Evolutionary conservation across 1,284 basidiomycete species (phyloP), one percentile per base, ranked within the genome.

Genomic region (Boletus semigastroideus): DNA sequence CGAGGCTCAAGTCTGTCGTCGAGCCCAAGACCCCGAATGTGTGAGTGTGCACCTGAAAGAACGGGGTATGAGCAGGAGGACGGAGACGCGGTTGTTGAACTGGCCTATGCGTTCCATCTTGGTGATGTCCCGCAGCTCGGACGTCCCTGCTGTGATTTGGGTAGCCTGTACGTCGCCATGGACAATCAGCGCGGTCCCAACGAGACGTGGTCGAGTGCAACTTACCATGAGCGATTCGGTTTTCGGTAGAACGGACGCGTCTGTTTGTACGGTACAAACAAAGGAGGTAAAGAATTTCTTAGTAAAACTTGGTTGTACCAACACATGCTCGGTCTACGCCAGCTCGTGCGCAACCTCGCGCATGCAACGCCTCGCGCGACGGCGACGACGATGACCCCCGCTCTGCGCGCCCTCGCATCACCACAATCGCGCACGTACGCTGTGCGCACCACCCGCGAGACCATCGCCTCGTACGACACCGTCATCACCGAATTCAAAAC

Each of bases 21-120:
- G 48, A 99, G 84, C 4, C 96, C 96, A 25, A 99, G 80, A 3
- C 95, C 94, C 50, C 86, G 91, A 63, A 98, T 94, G 74, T 98
- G 94, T n/a, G 94, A 97, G 72, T 97, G 94, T n/a, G 92, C 90
- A 66, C 93, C 92, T 93, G 66, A 13, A 55, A 37, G 6, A 14
- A 17, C 17, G 10, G 7, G 4, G 11, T 47, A 42, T 44, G 46
- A 37, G 37, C 3, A 3, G 30, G 22, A 20, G 28, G 5, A 7
- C n/a, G 17, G 6, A 16, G 12, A 11, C 27, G 11, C 11, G 34
- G 19, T 11, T 19, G 25, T 10, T 28, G 33, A 43, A 52, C 78
- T 53, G 50, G 88, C 92, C 93, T 70, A 97, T 97, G 56, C 94
- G 89, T 81, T 97, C 94, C 84, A 96, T 94, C 78, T 94, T 94